Base-by-base conservation (phyloP, 208 protist genomes). In the Endotrypanum monterogeii region DNA sequence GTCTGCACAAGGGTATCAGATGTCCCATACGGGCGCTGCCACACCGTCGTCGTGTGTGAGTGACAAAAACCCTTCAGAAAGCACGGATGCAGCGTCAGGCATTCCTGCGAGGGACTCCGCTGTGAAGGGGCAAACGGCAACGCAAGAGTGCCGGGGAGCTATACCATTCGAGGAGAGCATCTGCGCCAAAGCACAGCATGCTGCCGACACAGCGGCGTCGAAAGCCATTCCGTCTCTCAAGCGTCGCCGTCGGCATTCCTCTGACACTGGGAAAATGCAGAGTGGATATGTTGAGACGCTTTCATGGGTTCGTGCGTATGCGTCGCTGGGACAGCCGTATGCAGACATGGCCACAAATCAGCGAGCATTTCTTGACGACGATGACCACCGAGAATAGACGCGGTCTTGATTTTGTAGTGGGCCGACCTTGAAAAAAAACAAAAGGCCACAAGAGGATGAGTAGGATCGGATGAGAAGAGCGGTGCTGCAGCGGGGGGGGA, bases 281-380 rank as follows among this genome's bases (percentile, higher is more conserved):
- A 44, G 69, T 37, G 35, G 58, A 23, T 62, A 65, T 14, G 52
- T 69, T 8, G 82, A 73, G 60, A 85, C 76, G 16, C 65, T 76
- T 51, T 73, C 83, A 58, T 94, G 89, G 89, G 75, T 84, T 41
- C 90, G 85, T 74, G 86, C 84, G 28, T 90, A 89, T 61, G 79
- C 77, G 50, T 77, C 83, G 32, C 46, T 94, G 23, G 87, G 85
- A 11, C 37, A 81, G 66, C 89, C 89, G 23, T 90, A 83, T 68
- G 71, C 83, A 9, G 81, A 77, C 18, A 81, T 94, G 51, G 83
- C 79, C 6, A 78, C 66, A 25, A 88, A 88, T 50, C 80, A 88
- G 41, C 80, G 78, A 56, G 75, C 63, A 9, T 74, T 67, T 32
- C 20, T 54, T 2, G 67, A 80, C 37, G 75, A 71, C 16, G 75